Conservation (phyloP, 306 rosid genomes). For the Cajanus cajan region DNA sequence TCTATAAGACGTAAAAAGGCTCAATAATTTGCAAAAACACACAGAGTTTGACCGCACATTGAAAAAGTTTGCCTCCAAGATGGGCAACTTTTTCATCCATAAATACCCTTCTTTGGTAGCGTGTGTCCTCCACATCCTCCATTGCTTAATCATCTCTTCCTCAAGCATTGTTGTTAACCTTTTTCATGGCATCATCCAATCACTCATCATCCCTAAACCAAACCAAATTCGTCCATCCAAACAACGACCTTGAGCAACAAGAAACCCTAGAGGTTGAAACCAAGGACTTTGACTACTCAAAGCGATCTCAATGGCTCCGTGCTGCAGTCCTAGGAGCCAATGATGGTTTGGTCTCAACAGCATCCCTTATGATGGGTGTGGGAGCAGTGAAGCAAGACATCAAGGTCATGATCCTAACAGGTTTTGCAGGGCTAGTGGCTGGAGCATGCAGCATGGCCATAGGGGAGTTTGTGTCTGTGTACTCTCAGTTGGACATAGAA, state of each 20-base stretch:
- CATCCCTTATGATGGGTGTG: constrained; percentile 48
- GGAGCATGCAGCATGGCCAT: constrained; percentile 58
- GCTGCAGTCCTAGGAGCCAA: constrained; percentile 50
- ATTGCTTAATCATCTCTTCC: background rate
- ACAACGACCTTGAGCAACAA: constrained; percentile 33
- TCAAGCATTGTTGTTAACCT: background rate
- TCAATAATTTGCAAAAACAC: too few relatives aligned
- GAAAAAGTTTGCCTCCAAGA: constrained; percentile 27
- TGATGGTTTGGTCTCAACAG: constrained; percentile 48
- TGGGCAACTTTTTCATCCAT: constrained; percentile 41
- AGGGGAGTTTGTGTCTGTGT: constrained; percentile 51
- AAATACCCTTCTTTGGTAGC: constrained; percentile 56
- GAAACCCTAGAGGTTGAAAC: constrained; percentile 26
- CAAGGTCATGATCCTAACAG: constrained; percentile 43
- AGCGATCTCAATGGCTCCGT: constrained; percentile 49
- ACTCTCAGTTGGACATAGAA: constrained; percentile 45
- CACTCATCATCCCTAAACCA: constrained; percentile 38
- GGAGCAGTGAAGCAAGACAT: constrained; percentile 52
- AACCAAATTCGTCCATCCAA: constrained; percentile 36
- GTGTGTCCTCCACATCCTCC: constrained; percentile 68
- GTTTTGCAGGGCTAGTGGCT: constrained; percentile 47
- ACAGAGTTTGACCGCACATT: too few relatives aligned
- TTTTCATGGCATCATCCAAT: constrained; percentile 44
- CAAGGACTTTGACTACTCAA: constrained; percentile 41
- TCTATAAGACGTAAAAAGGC: background rate